A percentile compares a stretch with the other conserved stretches of the same genome.
Conservation (phyloP, 1,284 basidiomycete genomes). For the Dichomitus squalens region DNA sequence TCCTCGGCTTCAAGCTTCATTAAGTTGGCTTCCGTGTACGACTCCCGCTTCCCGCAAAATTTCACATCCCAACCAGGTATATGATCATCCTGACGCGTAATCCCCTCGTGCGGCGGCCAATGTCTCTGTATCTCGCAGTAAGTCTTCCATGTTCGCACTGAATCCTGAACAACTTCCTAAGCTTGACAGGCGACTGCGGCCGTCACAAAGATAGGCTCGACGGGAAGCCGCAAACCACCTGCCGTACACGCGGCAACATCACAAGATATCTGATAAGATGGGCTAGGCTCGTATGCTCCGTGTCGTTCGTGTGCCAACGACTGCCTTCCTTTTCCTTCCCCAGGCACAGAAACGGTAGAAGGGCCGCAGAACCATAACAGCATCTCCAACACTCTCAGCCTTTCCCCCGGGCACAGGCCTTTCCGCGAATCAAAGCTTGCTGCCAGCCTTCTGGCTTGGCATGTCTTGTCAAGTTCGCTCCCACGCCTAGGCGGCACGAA, state of each 20-base stretch:
- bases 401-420: neutral
- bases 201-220: conserved; percentile 1
- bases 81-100: too few species aligned
- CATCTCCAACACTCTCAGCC: neutral
- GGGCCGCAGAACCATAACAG: neutral
- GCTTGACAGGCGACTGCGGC: neutral
- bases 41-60: too few species aligned
- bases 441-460: neutral
- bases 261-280: conserved; percentile 16
- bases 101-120: too few species aligned
- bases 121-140: too few species aligned
- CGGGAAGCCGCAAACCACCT: conserved; percentile 1
- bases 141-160: neutral
- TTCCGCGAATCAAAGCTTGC: neutral
- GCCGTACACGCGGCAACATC: neutral
- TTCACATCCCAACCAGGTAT: too few species aligned
- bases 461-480: neutral
- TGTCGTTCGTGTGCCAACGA: neutral
- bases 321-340: too few species aligned
- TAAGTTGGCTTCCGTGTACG: too few species aligned
- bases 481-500: neutral
- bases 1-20: too few species aligned
- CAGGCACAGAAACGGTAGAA: neutral
- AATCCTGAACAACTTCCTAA: neutral
- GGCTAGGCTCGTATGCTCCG: neutral